A percentile compares a stretch with the other conserved stretches of the same genome.
Conservation (phyloP, 768 basidiomycete genomes). For the Lentinula sp. region DNA sequence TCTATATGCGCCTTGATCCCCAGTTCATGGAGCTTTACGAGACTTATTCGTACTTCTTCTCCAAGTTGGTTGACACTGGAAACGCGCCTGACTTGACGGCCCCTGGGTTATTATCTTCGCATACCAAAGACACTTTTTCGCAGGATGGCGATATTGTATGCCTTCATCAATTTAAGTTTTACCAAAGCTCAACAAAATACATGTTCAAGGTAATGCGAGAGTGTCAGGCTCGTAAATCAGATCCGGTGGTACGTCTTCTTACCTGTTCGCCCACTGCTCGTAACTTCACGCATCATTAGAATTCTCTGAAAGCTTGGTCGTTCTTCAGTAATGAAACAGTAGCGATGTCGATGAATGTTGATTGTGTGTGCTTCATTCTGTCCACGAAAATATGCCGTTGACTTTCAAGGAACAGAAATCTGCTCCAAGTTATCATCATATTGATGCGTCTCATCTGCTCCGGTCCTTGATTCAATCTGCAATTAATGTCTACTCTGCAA, state of each 20-base stretch:
- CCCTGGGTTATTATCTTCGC: no score
- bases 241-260: not conserved
- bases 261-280: not conserved
- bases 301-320: not conserved
- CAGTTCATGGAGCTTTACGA: no score
- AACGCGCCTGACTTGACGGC: no score
- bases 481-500: no score
- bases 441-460: no score
- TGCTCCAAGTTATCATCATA: no score
- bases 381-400: no score
- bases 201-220: not conserved
- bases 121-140: not conserved
- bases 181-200: not conserved
- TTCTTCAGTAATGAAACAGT: not conserved
- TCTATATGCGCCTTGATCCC: no score
- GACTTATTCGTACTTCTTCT: no score
- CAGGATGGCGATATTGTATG: not conserved
- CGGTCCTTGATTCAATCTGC: no score
- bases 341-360: not conserved
- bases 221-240: not conserved
- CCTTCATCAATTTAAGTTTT: not conserved
- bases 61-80: no score
- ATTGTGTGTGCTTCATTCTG: not conserved
- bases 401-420: no score
- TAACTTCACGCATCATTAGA: not conserved